Evolutionary conservation across 805 yeast genomes (phyloP).

Genomic region (Jamesozyma jinghongensis): DNA sequence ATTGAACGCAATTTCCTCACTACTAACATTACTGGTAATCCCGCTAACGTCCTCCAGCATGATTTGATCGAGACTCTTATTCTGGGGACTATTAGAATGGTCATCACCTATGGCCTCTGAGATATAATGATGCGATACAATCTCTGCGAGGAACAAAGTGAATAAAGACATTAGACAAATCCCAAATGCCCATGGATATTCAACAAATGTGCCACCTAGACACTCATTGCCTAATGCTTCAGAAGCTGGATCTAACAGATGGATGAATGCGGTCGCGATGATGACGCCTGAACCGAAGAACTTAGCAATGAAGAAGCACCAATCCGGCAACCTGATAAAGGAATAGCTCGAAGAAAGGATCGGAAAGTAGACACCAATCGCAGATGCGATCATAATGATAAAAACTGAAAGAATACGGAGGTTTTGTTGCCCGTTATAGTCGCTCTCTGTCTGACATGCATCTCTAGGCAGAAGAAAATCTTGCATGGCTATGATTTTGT

Average conservation of each 20-base stretch:
- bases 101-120: slow-evolving; percentile 25
- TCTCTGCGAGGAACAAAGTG: slow-evolving; percentile 40
- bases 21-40: slow-evolving; percentile 1
- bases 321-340: slow-evolving; percentile 46
- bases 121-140: slow-evolving; percentile 39
- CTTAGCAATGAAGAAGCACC: slow-evolving; percentile 60
- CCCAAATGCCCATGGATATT: slow-evolving; percentile 50
- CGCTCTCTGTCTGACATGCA: slow-evolving; percentile 34
- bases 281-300: slow-evolving; percentile 82
- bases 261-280: slow-evolving; percentile 73
- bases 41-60: too few species aligned
- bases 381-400: slow-evolving; percentile 49
- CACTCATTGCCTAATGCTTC: slow-evolving; percentile 47
- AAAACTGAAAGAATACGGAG: slow-evolving; percentile 52
- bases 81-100: slow-evolving; percentile 1
- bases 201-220: slow-evolving; percentile 50
- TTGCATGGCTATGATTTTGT: too few species aligned
- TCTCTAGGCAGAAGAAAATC: slow-evolving; percentile 1
- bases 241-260: slow-evolving; percentile 59
- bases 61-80: too few species aligned
- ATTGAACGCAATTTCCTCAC: neutral
- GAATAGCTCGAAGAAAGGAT: slow-evolving; percentile 51
- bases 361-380: slow-evolving; percentile 54
- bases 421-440: slow-evolving; percentile 34
- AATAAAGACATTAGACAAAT: slow-evolving; percentile 42